A percentile compares a stretch with the other conserved stretches of the same genome.
phyloP scores from a whole-genome alignment of 2,329 filamentous ascomycete genomes.

The Aulographum hederae region DNA sequence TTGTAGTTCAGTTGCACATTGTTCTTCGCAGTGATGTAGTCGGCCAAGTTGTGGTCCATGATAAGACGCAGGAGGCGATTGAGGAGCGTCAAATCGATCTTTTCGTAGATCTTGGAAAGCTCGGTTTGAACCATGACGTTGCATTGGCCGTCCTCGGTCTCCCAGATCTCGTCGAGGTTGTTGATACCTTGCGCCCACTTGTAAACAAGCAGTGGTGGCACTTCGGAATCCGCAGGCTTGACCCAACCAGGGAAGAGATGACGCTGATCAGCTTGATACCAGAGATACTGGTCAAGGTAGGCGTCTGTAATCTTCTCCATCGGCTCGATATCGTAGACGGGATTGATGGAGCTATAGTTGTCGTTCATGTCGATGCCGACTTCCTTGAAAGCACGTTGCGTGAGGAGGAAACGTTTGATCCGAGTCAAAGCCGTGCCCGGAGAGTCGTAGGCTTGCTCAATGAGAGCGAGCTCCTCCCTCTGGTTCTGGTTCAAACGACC shows the following conservation, averaged over 20 bases:
- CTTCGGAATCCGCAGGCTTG: slow-evolving; percentile 95
- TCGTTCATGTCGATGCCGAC: slow-evolving; percentile 99
- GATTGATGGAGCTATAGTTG: slow-evolving; percentile 98
- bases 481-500: slow-evolving; percentile 93
- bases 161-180: slow-evolving; percentile 91
- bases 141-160: slow-evolving; percentile 82
- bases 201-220: slow-evolving; percentile 83
- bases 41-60: slow-evolving; percentile 98
- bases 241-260: slow-evolving; percentile 98
- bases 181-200: slow-evolving; percentile 99
- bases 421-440: slow-evolving; percentile 88
- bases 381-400: slow-evolving; percentile 96
- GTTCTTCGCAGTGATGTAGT: slow-evolving; percentile 99
- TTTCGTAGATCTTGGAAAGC: slow-evolving; percentile 98
- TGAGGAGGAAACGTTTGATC: slow-evolving; percentile 94
- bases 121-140: slow-evolving; percentile 98
- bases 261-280: slow-evolving; percentile 96
- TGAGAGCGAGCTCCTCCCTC: slow-evolving; percentile 86
- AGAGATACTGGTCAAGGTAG: slow-evolving; percentile 94
- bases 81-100: slow-evolving; percentile 89
- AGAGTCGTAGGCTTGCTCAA: slow-evolving; percentile 96
- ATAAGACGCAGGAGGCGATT: slow-evolving; percentile 86
- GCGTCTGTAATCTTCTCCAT: slow-evolving; percentile 99
- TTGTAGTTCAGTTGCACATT: slow-evolving; percentile 99
- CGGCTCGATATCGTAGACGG: slow-evolving; percentile 95